Base-by-base conservation (phyloP, 768 basidiomycete species). In the Hebeloma cylindrosporum region DNA sequence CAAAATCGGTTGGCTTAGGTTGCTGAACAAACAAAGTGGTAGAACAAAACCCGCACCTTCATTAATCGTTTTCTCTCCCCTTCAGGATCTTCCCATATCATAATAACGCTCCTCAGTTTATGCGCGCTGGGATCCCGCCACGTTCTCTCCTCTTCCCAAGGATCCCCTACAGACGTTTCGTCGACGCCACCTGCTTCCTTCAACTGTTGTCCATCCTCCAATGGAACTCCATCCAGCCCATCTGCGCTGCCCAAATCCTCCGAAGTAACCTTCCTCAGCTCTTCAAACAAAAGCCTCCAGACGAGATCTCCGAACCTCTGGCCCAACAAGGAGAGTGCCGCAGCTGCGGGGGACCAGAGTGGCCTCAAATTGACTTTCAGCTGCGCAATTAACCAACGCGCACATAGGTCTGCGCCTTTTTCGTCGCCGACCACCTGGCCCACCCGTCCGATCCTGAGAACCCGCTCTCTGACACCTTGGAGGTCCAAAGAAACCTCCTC, bases 331-430 rank as follows among this genome's bases (percentile, higher is more conserved):
- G 78, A 72, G 4, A 96, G 63, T 0, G 88, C 84, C 8, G 77
- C 75, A 9, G 83, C 76, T 3, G 93, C 81, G 13, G 93, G 86
- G 3, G 82, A 78, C 88, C 94, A 99, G 11, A 96, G 60, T 0
- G 96, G 96, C 21, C 90, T 79, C 33, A 98, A 68, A 60, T 93
- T 95, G 48, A 97, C 87, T 68, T 98, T 97, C 40, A 97, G 72
- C 61, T 96, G 94, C 5, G 88, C 90, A 21, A 85, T 76, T 16
- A 93, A 61, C 87, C 91, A 93, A 30, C 83, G 64, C 5, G 75
- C 68, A 46, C 79, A 82, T 4, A 90, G 57, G 46, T 88, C 83
- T 1, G 82, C 80, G 13, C 78, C 78, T 28, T 72, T 57, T 28
- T 72, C 69, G 34, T 83, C 80, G 2, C 73, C 80, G 7, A 88